These are phyloP conservation scores for Sclerotiophoma versabilis DNA, from an alignment of 2,329 filamentous ascomycete species.

Conservation along the genomic window DNA sequence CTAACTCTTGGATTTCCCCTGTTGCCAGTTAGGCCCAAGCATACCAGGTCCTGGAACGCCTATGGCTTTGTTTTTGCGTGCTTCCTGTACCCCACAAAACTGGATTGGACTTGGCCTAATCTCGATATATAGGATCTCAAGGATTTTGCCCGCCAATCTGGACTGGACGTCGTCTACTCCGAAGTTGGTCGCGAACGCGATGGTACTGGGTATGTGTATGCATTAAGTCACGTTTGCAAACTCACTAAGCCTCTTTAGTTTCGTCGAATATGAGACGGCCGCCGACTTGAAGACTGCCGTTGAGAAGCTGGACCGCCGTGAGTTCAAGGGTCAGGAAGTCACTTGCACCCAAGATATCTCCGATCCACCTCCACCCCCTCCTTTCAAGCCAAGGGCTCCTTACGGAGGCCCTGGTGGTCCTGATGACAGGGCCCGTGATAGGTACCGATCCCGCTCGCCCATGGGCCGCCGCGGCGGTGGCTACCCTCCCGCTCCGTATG, in stretches of 20 bases:
- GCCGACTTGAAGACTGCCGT: slow-evolving; percentile 89
- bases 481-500: slow-evolving; percentile 65
- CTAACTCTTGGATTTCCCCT: slow-evolving; percentile 55
- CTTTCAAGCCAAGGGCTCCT: slow-evolving; percentile 45
- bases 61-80: slow-evolving; percentile 46
- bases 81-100: slow-evolving; percentile 38
- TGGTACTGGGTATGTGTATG: slow-evolving; percentile 79
- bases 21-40: slow-evolving; percentile 44
- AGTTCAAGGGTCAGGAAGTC: slow-evolving; percentile 90
- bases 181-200: slow-evolving; percentile 93
- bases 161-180: slow-evolving; percentile 96
- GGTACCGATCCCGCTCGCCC: slow-evolving; percentile 78
- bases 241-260: slow-evolving; percentile 63
- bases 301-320: slow-evolving; percentile 89
- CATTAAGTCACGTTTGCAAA: background rate
- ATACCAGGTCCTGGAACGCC: slow-evolving; percentile 49
- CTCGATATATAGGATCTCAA: slow-evolving; percentile 93
- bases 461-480: slow-evolving; percentile 68
- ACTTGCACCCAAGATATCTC: slow-evolving; percentile 85
- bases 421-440: slow-evolving; percentile 75
- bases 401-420: slow-evolving; percentile 43
- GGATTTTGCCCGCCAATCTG: slow-evolving; percentile 97
- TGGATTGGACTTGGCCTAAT: slow-evolving; percentile 72
- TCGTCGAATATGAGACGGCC: slow-evolving; percentile 96
- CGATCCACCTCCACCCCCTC: slow-evolving; percentile 45